phyloP scores from a whole-genome alignment of 306 rosid species.

The Arachis hypogaea region DNA sequence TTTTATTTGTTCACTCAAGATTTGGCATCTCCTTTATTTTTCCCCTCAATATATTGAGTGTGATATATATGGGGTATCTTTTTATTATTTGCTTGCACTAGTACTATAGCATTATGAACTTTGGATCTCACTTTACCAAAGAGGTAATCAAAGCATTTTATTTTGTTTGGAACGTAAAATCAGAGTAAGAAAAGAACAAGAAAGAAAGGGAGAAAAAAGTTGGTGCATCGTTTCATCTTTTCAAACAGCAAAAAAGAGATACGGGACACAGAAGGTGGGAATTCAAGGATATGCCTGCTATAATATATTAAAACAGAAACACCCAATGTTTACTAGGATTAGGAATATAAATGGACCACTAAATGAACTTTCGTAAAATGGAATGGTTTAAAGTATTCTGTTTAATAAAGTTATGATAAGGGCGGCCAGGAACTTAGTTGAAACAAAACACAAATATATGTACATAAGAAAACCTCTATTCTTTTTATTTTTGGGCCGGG shows the following conservation, averaged over 20 bases:
- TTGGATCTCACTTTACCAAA: slow-evolving; percentile 69
- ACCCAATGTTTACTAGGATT: slow-evolving; percentile 19
- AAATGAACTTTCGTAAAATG: slow-evolving; percentile 22
- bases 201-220: not conserved
- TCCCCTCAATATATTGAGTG: slow-evolving; percentile 27
- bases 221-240: slow-evolving; percentile 47
- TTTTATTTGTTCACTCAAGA: slow-evolving; percentile 45
- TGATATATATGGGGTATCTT: slow-evolving; percentile 59
- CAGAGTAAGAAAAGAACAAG: slow-evolving; percentile 6
- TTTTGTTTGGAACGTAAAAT: slow-evolving; percentile 35
- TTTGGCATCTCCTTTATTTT: slow-evolving; percentile 57
- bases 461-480: too few species aligned
- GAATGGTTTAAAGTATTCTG: slow-evolving; percentile 24
- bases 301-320: slow-evolving; percentile 36
- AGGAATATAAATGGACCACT: slow-evolving; percentile 38
- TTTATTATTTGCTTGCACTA: slow-evolving; percentile 51
- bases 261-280: slow-evolving; percentile 39
- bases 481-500: too few species aligned
- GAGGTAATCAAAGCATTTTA: slow-evolving; percentile 46
- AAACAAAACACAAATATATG: too few species aligned
- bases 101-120: slow-evolving; percentile 49
- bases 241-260: slow-evolving; percentile 45
- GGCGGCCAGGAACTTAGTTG: not conserved
- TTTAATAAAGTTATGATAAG: slow-evolving; percentile 11
- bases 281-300: slow-evolving; percentile 44